Percentiles rank a stretch among this genome's conserved stretches.
These are phyloP conservation scores for Ceratocystis destructans DNA, from an alignment of 2,329 filamentous ascomycete species.

Conservation along the genomic window DNA sequence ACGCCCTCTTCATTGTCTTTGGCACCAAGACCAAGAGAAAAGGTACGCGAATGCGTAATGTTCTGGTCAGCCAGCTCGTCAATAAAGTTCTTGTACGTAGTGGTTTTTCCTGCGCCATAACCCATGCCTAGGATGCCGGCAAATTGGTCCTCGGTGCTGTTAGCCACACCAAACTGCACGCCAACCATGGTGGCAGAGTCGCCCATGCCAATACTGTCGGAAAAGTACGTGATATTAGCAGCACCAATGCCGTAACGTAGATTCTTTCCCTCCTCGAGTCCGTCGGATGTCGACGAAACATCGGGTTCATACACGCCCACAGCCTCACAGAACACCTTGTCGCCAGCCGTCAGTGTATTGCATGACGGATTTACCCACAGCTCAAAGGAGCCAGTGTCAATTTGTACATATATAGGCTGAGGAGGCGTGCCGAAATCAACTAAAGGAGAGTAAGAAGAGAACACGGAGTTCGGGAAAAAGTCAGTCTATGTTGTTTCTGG, in stretches of 20 bases:
- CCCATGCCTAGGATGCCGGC: constrained; percentile 61
- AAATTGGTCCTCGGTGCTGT: constrained; percentile 34
- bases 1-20: constrained; percentile 46
- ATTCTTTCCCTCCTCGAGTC: constrained; percentile 28
- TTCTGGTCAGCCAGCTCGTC: constrained; percentile 38
- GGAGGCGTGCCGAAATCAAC: constrained; percentile 40
- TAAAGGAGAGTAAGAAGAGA: constrained; percentile 1
- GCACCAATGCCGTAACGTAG: constrained; percentile 39
- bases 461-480: constrained; percentile 13
- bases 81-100: constrained; percentile 37
- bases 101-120: constrained; percentile 40
- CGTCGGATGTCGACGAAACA: constrained; percentile 29
- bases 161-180: constrained; percentile 56
- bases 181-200: constrained; percentile 31
- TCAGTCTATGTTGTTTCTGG: constrained; percentile 15
- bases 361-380: constrained; percentile 50
- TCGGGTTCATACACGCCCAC: constrained; percentile 33
- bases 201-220: constrained; percentile 33
- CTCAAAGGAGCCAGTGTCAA: constrained; percentile 48
- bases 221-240: constrained; percentile 38
- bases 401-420: constrained; percentile 39
- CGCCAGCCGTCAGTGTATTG: constrained; percentile 31
- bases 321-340: constrained; percentile 33
- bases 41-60: constrained; percentile 46
- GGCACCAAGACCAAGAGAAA: constrained; percentile 52